Evolutionary conservation across 495 filamentous ascomycete genomes (phyloP), one percentile per base, ranked within the genome.

Genomic region (Parathielavia hyrcaniae): DNA sequence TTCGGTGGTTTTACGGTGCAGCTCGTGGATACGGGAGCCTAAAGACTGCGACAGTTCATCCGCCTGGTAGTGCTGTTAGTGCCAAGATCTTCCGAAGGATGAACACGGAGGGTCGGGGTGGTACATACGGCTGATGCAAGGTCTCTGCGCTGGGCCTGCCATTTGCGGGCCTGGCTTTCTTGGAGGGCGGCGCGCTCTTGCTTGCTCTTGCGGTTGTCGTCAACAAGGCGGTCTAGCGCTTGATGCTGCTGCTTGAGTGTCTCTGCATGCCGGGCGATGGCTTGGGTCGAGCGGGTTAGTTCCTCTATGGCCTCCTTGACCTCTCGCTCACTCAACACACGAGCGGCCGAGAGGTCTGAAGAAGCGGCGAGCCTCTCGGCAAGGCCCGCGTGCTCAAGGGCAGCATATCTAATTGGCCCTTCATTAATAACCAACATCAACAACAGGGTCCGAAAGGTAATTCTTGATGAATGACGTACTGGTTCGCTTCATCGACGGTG

Each of bases 221-320:
- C 66, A 11, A 76, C 65, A 13, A 79, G 67, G 7, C 71, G 60
- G 38, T 57, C 64, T 38, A 79, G 64, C 41, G 72, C 71, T 20
- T 77, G 73, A 23, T 75, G 75, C 61, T 79, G 76, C 50, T 71
- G 66, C 36, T 58, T 64, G 38, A 79, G 22, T 0, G 65, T 56
- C 58, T 79, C 75, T n/a, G 61, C 74, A 59, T 79, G 75, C 50
- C 72, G 71, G 40, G 70, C 68, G 41, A 79, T 79, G 40, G 69
- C 67, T 34, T 69, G 72, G 38, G 76, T 78, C 4, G 75, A 79
- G 34, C 74, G 63, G 23, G 70, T 70, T 11, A 79, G 69, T 55
- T 78, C 71, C 20, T 75, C 66, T 50, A 77, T 74, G 51, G 75
- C 76, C 49, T 65, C 58, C 50, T 61, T 69, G 61, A 77, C 69